Evolutionary conservation across 495 filamentous ascomycete genomes (phyloP).

Genomic region (Penicillium bovifimosum): DNA sequence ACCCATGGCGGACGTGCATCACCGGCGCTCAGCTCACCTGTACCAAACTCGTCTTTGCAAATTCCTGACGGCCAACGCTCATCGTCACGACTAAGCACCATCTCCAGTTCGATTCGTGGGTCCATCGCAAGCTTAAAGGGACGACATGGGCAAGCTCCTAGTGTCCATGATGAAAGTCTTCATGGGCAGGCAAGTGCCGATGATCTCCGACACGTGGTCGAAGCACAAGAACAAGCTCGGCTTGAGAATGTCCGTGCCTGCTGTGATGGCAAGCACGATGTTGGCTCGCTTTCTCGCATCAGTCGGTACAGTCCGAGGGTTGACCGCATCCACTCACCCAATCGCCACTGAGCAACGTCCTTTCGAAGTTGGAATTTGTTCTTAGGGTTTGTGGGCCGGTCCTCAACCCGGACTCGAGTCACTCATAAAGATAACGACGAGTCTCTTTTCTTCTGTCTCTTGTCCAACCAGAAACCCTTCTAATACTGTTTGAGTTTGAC

Average conservation of each 20-base stretch:
- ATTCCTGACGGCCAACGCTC: constrained; percentile 37
- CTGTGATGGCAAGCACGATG: constrained; percentile 79
- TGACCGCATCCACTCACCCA: constrained; percentile 39
- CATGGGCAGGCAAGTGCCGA: constrained; percentile 68
- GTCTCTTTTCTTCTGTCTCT: constrained; percentile 26
- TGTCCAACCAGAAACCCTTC: constrained; percentile 10
- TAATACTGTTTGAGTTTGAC: constrained; percentile 1
- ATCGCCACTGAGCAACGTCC: constrained; percentile 17
- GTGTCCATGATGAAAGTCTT: constrained; percentile 65
- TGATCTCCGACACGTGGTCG: constrained; percentile 69
- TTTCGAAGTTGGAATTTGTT: constrained; percentile 13
- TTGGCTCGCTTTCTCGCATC: constrained; percentile 44
- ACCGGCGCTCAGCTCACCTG: constrained; percentile 39
- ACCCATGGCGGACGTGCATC: constrained; percentile 41
- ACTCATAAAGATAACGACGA: constrained; percentile 21
- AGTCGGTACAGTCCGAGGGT: constrained; percentile 41
- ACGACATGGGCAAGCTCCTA: constrained; percentile 36
- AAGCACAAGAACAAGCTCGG: constrained; percentile 67
- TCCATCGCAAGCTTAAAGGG: constrained; percentile 39
- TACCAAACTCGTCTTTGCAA: constrained; percentile 36
- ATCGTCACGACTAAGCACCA: constrained; percentile 39
- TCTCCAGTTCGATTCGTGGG: constrained; percentile 42
- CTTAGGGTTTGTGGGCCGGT: constrained; percentile 27
- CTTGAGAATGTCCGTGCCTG: constrained; percentile 95
- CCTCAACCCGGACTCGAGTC: constrained; percentile 24